Evolutionary conservation across 768 basidiomycete genomes (phyloP), one percentile per base, ranked within the genome.

Genomic region (Tricholoma bakamatsutake): DNA sequence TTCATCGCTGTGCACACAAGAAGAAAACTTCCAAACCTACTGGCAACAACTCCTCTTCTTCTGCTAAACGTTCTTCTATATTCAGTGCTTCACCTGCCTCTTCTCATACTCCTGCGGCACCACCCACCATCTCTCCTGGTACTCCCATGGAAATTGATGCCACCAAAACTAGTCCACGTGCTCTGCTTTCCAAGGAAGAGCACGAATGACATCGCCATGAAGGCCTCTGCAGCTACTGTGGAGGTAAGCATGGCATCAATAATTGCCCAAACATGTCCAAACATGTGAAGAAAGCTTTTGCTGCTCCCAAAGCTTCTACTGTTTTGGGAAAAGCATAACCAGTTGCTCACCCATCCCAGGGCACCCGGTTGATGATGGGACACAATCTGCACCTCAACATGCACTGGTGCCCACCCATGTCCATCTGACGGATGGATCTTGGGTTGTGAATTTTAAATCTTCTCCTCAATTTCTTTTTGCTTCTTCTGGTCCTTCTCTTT

Each of bases 301-400:
- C 35, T 40, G 17, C 39, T 40, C 39, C n/a, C 11, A 40, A 40
- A 5, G 39, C n/a, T 17, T 40, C 39, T 40, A 1, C 39, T 7
- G 11, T 5, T 11, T 40, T n/a, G 39, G 39, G 39, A 40, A 40
- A 40, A 40, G 39, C 5, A 1, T 40, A 40, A 40, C 39, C 39
- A 5, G 39, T 18, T 40, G 39, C 39, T 12, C 17, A n/a, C n/a
- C 49, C 15, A 13, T 33, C 8, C 30, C 50, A 59, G 61, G 61
- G 54, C 21, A 58, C 21, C 50, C 56, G 52, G 67, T 69, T 64
- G 59, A 63, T 64, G 58, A 49, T 39, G 60, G 66, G 63, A 64
- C 65, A 61, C 62, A 63, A 65, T 60, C 33, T 15, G 47, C 49
- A 39, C 54, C 57, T 54, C 50, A 35, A 15, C 28, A 50, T 46